A percentile compares a stretch with the other conserved stretches of the same genome.
phyloP scores from a whole-genome alignment of 306 rosid species.

The Inga leiocalycina region DNA sequence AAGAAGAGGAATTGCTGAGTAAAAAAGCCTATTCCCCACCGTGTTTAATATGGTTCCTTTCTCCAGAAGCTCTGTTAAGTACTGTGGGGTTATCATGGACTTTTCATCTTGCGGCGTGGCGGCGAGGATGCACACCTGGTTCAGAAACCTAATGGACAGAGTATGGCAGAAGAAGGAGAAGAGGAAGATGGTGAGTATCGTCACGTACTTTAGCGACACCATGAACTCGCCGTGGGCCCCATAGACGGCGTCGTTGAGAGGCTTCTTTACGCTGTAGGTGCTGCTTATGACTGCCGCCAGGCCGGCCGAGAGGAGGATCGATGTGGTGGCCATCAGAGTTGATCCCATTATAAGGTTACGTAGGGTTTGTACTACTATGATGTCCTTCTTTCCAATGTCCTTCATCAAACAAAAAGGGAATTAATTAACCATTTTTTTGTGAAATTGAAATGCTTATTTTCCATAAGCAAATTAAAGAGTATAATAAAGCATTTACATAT shows the following conservation, averaged over 20 bases:
- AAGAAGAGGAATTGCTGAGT: slow-evolving; percentile 65
- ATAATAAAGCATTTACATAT: background rate
- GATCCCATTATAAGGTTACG: background rate
- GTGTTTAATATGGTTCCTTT: background rate
- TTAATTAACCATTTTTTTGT: background rate
- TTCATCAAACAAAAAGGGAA: background rate
- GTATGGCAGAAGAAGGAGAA: background rate
- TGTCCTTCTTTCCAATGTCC: background rate
- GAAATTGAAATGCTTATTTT: background rate
- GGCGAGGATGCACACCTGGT: background rate
- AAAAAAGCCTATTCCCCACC: slow-evolving; percentile 64
- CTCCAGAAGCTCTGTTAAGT: background rate
- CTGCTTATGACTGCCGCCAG: background rate
- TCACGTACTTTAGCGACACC: background rate
- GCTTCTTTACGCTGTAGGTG: background rate
- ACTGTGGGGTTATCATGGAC: background rate
- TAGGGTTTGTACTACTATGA: background rate
- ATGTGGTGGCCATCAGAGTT: background rate
- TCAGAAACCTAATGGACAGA: background rate
- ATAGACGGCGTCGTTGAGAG: background rate
- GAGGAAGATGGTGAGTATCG: background rate
- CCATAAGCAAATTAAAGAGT: background rate
- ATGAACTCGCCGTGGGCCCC: background rate
- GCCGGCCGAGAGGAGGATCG: background rate
- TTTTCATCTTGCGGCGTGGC: background rate